A percentile compares a stretch with the other conserved stretches of the same genome.
phyloP scores from a whole-genome alignment of 768 basidiomycete species.

The Phaffia australis region DNA sequence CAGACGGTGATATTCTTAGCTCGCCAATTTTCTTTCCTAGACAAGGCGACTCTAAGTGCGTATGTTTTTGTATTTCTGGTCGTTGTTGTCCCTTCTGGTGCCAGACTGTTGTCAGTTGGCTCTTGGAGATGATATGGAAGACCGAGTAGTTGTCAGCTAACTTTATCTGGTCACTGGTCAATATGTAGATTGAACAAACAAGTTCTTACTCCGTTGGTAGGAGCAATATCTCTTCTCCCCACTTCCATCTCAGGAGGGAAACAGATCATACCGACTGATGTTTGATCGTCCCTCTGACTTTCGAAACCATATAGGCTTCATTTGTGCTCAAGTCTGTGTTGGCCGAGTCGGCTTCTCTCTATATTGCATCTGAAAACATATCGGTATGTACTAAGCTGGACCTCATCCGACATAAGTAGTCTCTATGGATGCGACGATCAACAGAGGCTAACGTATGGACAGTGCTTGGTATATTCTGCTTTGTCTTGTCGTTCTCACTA shows the following conservation, averaged over 20 bases:
- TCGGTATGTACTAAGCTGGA: not conserved
- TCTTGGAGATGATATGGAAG: not conserved
- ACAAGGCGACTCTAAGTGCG: constrained; percentile 9
- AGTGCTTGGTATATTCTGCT: not conserved
- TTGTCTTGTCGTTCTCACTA: not conserved
- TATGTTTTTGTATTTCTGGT: not conserved
- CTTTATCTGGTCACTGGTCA: not conserved
- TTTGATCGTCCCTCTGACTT: no score
- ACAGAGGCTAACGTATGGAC: no score
- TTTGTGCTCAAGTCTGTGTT: constrained; percentile 24
- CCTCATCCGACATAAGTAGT: no score
- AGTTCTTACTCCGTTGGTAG: not conserved
- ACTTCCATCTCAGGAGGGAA: not conserved
- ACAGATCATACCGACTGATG: no score
- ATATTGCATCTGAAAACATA: constrained; percentile 1
- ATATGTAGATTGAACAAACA: not conserved
- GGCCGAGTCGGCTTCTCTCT: constrained; percentile 4
- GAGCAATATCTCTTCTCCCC: not conserved
- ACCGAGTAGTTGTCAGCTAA: no score
- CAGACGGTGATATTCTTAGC: not conserved
- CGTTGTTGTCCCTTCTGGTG: not conserved
- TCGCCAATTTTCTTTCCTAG: constrained; percentile 9
- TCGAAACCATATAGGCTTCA: not conserved
- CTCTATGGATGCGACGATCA: no score
- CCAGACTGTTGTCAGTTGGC: no score